Evolutionary conservation across 169 alveolate species (phyloP).

Genomic region (Plasmodium blacklocki): DNA sequence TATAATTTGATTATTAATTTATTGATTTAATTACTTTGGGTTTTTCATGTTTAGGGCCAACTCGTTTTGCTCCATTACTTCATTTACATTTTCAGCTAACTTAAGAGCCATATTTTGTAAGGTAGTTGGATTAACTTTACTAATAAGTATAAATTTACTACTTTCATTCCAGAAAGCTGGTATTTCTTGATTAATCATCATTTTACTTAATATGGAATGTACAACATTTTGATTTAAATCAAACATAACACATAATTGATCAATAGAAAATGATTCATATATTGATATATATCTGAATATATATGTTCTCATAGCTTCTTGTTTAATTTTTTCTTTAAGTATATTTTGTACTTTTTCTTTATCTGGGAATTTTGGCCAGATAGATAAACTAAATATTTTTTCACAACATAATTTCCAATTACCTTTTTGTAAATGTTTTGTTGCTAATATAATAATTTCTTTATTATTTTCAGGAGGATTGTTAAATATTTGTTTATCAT

Average conservation of each 20-base stretch:
- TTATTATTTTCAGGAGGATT: constrained; percentile 97
- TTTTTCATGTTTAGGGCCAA: constrained; percentile 90
- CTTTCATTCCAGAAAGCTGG: constrained; percentile 94
- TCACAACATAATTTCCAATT: constrained; percentile 95
- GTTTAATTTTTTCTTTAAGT: constrained; percentile 91
- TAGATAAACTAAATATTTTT: constrained; percentile 84
- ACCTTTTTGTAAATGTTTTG: constrained; percentile 93
- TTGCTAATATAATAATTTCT: constrained; percentile 94
- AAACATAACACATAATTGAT: constrained; percentile 90
- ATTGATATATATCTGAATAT: constrained; percentile 89
- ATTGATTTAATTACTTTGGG: constrained; percentile 83
- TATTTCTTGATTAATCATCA: constrained; percentile 91
- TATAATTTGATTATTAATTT: not conserved
- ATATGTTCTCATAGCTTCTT: constrained; percentile 95
- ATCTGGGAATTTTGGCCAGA: constrained; percentile 90
- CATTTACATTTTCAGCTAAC: constrained; percentile 88
- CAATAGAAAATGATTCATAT: constrained; percentile 91
- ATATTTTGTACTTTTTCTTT: constrained; percentile 89
- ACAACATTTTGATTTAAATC: constrained; percentile 85
- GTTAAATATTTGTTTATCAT: constrained; percentile 93
- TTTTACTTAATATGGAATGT: constrained; percentile 92
- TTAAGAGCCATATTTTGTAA: constrained; percentile 89
- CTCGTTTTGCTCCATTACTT: constrained; percentile 91
- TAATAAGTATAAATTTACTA: constrained; percentile 89
- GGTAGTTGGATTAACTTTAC: constrained; percentile 91